These are phyloP conservation scores for Lactifluus subvellereus DNA, from an alignment of 768 basidiomycete species.

Conservation along the genomic window DNA sequence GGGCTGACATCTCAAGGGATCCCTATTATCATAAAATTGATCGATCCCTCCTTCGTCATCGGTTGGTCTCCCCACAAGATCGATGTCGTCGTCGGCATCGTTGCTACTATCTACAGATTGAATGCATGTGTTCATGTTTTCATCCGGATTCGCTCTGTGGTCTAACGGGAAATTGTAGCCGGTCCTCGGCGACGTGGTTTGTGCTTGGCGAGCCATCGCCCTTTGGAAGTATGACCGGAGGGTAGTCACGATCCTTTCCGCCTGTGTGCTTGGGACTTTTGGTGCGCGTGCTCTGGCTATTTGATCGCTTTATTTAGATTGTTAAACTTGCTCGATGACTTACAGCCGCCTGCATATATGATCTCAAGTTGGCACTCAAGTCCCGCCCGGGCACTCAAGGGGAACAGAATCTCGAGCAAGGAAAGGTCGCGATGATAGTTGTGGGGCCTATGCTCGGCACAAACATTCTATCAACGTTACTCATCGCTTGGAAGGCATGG, in stretches of 20 bases:
- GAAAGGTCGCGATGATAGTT: slow-evolving; percentile 8
- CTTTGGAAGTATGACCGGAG: slow-evolving; percentile 18
- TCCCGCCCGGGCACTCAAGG: not conserved
- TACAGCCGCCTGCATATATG: slow-evolving; percentile 3
- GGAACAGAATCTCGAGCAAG: not conserved
- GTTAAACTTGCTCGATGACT: not conserved
- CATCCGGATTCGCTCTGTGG: not conserved
- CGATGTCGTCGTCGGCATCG: not conserved
- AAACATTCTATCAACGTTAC: slow-evolving; percentile 10
- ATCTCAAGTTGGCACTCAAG: slow-evolving; percentile 9
- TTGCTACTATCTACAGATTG: slow-evolving; percentile 1
- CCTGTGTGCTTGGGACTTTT: slow-evolving; percentile 8
- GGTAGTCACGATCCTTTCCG: slow-evolving; percentile 4
- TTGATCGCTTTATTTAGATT: not conserved
- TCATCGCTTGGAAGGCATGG: slow-evolving; percentile 22
- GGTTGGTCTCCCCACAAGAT: slow-evolving; percentile 16
- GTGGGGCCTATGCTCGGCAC: slow-evolving; percentile 19
- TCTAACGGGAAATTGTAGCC: slow-evolving; percentile 4
- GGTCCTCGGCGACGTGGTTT: slow-evolving; percentile 19
- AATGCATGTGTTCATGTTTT: slow-evolving; percentile 6
- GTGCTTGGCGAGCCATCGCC: slow-evolving; percentile 15
- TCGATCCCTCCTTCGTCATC: not conserved
- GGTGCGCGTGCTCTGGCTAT: not conserved
- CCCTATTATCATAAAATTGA: slow-evolving; percentile 4
- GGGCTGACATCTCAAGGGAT: slow-evolving; percentile 5